Conservation (phyloP, 2,329 filamentous ascomycete genomes). For the Talaromyces sp. region DNA sequence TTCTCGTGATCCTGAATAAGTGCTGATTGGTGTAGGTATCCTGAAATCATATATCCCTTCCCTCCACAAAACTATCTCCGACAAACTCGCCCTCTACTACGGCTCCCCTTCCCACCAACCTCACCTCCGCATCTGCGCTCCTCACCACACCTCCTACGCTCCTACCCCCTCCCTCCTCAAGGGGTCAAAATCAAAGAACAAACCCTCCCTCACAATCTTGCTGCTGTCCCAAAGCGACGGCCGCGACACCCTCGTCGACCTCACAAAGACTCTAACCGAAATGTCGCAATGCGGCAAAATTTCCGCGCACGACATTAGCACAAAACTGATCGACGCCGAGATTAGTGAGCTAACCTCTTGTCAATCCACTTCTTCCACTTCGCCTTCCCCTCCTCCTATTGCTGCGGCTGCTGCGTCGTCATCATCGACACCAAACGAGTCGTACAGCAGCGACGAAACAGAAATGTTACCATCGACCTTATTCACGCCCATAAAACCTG, state of each 20-base stretch:
- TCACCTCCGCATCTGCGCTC: conserved; percentile 67
- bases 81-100: conserved; percentile 84
- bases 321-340: conserved; percentile 85
- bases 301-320: conserved; percentile 73
- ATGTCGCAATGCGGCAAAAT: conserved; percentile 93
- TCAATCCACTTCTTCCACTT: conserved; percentile 24
- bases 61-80: conserved; percentile 72
- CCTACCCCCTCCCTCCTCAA: conserved; percentile 18
- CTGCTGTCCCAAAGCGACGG: conserved; percentile 86
- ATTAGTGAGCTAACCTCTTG: conserved; percentile 58
- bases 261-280: conserved; percentile 88
- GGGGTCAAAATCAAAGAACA: conserved; percentile 25
- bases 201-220: conserved; percentile 58
- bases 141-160: conserved; percentile 58
- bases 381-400: conserved; percentile 14
- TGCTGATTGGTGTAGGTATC: conserved; percentile 57
- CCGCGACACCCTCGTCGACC: conserved; percentile 87
- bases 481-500: conserved; percentile 62
- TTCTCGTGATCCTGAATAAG: too few species aligned
- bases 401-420: neutral
- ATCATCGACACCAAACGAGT: neutral
- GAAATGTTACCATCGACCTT: conserved; percentile 12
- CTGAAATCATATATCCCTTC: conserved; percentile 87
- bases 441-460: neutral
- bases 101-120: conserved; percentile 65